A percentile compares a stretch with the other conserved stretches of the same genome.
These are phyloP conservation scores for Verticillium longisporum DNA, from an alignment of 2,329 filamentous ascomycete genomes.

Conservation along the genomic window DNA sequence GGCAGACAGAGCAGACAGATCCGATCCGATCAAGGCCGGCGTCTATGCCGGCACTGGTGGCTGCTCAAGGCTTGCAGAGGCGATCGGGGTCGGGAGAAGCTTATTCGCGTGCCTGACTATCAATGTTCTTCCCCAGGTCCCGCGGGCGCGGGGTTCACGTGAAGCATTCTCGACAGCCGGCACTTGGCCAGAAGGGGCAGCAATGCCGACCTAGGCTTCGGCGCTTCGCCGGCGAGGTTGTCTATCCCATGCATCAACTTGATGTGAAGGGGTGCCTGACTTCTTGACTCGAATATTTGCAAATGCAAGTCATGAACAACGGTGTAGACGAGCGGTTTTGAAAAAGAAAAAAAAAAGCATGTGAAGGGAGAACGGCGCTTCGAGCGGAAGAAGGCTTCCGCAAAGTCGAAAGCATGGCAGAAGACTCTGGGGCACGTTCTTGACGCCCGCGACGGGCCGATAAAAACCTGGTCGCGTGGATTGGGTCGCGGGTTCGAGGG, in stretches of 20 bases:
- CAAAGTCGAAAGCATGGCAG: neutral
- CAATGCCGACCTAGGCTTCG: neutral
- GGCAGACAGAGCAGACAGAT: neutral
- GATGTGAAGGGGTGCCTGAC: neutral
- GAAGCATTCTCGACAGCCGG: neutral
- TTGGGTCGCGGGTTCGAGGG: neutral
- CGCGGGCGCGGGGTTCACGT: neutral
- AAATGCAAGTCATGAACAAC: neutral
- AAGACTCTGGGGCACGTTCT: neutral
- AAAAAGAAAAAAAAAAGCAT: neutral
- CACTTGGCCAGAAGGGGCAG: neutral
- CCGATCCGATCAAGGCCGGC: neutral
- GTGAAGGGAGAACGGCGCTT: neutral
- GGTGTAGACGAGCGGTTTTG: neutral
- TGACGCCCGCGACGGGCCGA: neutral
- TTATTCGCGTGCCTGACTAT: neutral
- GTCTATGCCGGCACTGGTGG: neutral
- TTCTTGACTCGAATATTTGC: neutral
- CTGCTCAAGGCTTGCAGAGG: neutral
- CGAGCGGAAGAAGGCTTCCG: neutral
- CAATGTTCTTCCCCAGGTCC: neutral
- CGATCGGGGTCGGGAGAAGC: neutral
- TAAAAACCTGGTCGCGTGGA: conserved; percentile 20
- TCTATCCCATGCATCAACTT: neutral
- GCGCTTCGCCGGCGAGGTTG: neutral